Base-by-base conservation (phyloP, 257 asterid species). In the Misopates orontium region DNA sequence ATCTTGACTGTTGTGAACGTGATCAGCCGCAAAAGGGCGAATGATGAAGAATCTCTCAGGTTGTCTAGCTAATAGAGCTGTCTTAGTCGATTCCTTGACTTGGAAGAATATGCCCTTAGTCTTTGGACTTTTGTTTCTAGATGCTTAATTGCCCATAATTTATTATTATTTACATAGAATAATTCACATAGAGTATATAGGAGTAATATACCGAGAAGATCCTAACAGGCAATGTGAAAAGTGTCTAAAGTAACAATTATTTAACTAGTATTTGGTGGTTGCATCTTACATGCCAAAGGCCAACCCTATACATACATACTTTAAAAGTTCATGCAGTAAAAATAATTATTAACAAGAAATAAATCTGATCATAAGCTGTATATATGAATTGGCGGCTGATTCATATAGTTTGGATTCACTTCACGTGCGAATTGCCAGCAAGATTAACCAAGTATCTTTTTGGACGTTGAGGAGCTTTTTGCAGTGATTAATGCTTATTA, bases 331-430 rank as follows among this genome's bases (percentile, higher is more conserved):
- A 45, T 45, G 51, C 4, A 45, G 51, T 45, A 45, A 4, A 36
- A 36, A 6, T 28, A 5, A 42, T 42, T 45, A 45, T 45, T 45
- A 13, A n/a, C 19, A 8, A 45, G 18, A n/a, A 36, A 36, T 3
- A 9, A 36, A 36, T 28, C 6, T 6, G n/a, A n/a, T n/a, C n/a
- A n/a, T n/a, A n/a, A n/a, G n/a, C n/a, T n/a, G n/a, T n/a, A n/a
- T 71, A 66, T 64, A 41, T 49, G 63, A 71, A 72, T 40, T 60
- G 70, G 76, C 83, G 81, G 81, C 83, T 58, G 77, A 51, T 23
- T 17, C 28, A 9, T 13, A 60, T 14, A 45, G 21, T 18, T 19
- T 19, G 59, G 71, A 62, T 69, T 74, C 59, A 56, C 8, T 62
- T 64, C 68, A 69, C 23, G 70, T 66, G 77, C 68, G 49, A 16